Evolutionary conservation across 1,284 basidiomycete species (phyloP).

Genomic region (Erythrobasidium hasegawianum): DNA sequence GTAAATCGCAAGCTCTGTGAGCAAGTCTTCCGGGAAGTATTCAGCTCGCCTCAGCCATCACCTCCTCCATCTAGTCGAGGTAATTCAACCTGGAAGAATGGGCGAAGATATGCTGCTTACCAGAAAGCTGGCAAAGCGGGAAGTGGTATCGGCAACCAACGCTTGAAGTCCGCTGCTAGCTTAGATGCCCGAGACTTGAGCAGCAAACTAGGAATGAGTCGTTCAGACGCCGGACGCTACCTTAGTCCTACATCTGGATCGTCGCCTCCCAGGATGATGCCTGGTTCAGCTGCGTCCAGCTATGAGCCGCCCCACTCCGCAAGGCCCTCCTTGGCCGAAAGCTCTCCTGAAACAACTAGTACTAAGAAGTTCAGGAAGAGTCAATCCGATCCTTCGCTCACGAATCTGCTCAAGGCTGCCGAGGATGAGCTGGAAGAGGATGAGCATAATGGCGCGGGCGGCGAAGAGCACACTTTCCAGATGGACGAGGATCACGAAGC

Average conservation of each 20-base stretch:
- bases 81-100: constrained; percentile 41
- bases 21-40: constrained; percentile 81
- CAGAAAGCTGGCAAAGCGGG: not conserved
- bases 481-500: constrained; percentile 52
- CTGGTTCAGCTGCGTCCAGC: constrained; percentile 29
- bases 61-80: constrained; percentile 33
- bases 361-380: constrained; percentile 26
- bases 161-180: constrained; percentile 25
- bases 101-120: constrained; percentile 8
- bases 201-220: constrained; percentile 9
- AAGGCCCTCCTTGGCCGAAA: not conserved
- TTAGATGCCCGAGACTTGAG: constrained; percentile 20
- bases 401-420: constrained; percentile 47
- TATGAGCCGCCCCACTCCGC: constrained; percentile 13
- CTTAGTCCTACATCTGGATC: not conserved
- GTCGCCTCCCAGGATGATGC: not conserved
- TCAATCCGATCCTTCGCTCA: constrained; percentile 33
- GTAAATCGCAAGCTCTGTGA: constrained; percentile 90
- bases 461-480: constrained; percentile 50
- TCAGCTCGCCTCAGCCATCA: constrained; percentile 50
- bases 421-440: constrained; percentile 52
- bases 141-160: not conserved
- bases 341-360: constrained; percentile 7
- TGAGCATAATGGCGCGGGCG: constrained; percentile 51
- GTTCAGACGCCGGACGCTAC: not conserved